Conservation (phyloP, 768 basidiomycete species). For the Steccherinum ochraceum region DNA sequence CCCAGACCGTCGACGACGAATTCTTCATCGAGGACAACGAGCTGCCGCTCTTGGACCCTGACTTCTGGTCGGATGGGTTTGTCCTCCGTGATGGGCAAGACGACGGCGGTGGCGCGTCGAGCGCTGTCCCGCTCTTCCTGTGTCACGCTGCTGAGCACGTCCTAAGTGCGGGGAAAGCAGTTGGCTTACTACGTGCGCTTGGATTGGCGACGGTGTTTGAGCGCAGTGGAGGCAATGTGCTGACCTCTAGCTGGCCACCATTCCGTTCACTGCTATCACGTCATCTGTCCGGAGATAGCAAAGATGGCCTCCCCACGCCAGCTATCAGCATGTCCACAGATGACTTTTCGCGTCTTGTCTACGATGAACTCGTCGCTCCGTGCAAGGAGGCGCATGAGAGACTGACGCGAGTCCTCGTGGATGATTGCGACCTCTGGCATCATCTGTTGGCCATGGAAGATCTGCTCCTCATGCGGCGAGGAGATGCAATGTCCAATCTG, state of each 20-base stretch:
- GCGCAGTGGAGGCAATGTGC: conserved; percentile 9
- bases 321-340: conserved; percentile 43
- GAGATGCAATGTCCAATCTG: conserved; percentile 74
- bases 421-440: conserved; percentile 58
- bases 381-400: conserved; percentile 46
- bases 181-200: conserved; percentile 66
- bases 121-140: conserved; percentile 50
- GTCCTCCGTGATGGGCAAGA: conserved; percentile 38
- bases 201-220: conserved; percentile 20
- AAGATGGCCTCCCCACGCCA: background rate
- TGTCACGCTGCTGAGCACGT: conserved; percentile 51
- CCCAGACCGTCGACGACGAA: conserved; percentile 49
- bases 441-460: conserved; percentile 64
- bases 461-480: conserved; percentile 67
- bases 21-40: conserved; percentile 78
- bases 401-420: conserved; percentile 52
- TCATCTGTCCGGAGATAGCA: background rate
- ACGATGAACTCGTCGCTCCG: conserved; percentile 53
- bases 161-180: conserved; percentile 67
- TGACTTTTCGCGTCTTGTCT: conserved; percentile 53
- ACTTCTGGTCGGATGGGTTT: conserved; percentile 78
- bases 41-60: conserved; percentile 49
- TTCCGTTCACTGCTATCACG: background rate
- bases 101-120: conserved; percentile 16
- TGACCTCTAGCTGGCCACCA: background rate